phyloP scores from a whole-genome alignment of 768 basidiomycete genomes.

The Boletus subcaerulescens region DNA sequence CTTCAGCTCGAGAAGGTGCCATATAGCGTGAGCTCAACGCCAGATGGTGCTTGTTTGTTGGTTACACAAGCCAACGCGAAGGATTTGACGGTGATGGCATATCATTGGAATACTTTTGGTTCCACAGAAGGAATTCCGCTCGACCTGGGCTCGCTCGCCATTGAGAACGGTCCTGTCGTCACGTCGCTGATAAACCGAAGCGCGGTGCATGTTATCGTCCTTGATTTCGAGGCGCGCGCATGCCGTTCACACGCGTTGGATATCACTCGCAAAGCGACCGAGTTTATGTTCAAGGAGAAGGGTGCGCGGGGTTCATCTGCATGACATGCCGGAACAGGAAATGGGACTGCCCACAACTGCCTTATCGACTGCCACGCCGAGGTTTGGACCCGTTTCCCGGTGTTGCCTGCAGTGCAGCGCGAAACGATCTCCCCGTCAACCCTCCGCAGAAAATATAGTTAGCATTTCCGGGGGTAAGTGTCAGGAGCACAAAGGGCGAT shows the following conservation, averaged over 20 bases:
- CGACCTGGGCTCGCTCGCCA: slow-evolving; percentile 28
- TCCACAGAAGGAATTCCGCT: slow-evolving; percentile 44
- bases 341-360: slow-evolving; percentile 42
- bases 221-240: slow-evolving; percentile 33
- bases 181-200: slow-evolving; percentile 46
- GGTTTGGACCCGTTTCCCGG: slow-evolving; percentile 61
- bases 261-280: slow-evolving; percentile 54
- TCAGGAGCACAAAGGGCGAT: too few relatives aligned
- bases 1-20: slow-evolving; percentile 40
- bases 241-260: slow-evolving; percentile 46
- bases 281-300: slow-evolving; percentile 53
- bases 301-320: slow-evolving; percentile 20
- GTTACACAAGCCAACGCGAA: slow-evolving; percentile 23
- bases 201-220: slow-evolving; percentile 41
- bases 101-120: slow-evolving; percentile 59
- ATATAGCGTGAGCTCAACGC: slow-evolving; percentile 37
- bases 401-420: slow-evolving; percentile 50
- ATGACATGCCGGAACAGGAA: not conserved
- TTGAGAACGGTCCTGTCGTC: slow-evolving; percentile 25
- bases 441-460: too few relatives aligned
- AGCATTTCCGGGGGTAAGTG: too few relatives aligned
- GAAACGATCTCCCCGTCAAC: slow-evolving; percentile 39
- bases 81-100: slow-evolving; percentile 35
- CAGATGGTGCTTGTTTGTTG: slow-evolving; percentile 54
- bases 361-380: slow-evolving; percentile 54